Evolutionary conservation across 2,329 filamentous ascomycete species (phyloP), one percentile per base, ranked within the genome.

Genomic region (Cercospora sojina): DNA sequence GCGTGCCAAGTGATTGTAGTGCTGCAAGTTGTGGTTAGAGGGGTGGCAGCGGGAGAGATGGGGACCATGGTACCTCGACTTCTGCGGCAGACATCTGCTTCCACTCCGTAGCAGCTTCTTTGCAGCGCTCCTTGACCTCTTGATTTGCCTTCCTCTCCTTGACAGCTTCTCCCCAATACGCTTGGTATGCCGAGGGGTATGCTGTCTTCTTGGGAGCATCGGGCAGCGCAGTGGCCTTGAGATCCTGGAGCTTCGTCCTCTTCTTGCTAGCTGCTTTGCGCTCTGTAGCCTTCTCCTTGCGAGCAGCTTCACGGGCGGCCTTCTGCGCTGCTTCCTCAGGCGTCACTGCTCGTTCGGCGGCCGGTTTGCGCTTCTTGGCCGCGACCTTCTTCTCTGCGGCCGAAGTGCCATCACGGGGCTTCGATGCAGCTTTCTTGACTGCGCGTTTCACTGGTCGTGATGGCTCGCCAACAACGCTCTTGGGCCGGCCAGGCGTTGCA

Each of bases 1-100:
- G 64, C 80, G 81, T 59, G 83, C 84, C 18, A 82, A 70, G 58
- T 84, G 82, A 70, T 85, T 83, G 74, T 84, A 85, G 71, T 81
- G 80, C 87, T 89, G 29, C 13, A n/a, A 32, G 20, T 16, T 8
- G 16, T 13, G 25, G 49, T 62, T 32, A 62, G 72, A 56, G 41
- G 4, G 4, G 12, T 53, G 64, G 56, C 29, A 20, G 25, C 18
- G 12, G 20, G 8, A 41, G n/a, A 23, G 13, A 43, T 31, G 38
- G 12, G 47, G 16, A 12, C 6, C 7, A n/a, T 20, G 10, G 32
- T 51, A 84, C 83, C 81, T 85, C 80, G 64, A 80, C 80, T 66
- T 85, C 80, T 38, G 70, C 72, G 4, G 77, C 74, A 35, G 77
- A 74, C 56, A 87, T 70, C 2, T 73, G 75, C 65, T 80, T 83